These are phyloP conservation scores for Tuber umbilicatum DNA, from an alignment of 495 filamentous ascomycete genomes.

Conservation along the genomic window DNA sequence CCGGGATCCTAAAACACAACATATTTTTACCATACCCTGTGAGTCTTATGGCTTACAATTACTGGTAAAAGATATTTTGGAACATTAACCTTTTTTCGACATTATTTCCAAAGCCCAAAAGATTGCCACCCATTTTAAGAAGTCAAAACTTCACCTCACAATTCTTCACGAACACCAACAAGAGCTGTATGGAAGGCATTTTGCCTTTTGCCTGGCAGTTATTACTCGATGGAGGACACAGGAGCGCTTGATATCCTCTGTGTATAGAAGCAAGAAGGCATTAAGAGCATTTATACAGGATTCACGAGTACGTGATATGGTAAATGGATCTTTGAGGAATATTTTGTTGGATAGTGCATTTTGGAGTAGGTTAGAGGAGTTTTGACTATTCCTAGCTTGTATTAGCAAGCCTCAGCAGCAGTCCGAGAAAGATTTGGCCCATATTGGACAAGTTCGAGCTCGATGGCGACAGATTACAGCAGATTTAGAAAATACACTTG, in stretches of 20 bases:
- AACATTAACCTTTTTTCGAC: neutral
- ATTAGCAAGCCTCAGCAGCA: slow-evolving; percentile 5
- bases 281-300: slow-evolving; percentile 8
- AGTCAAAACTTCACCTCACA: neutral
- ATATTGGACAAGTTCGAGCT: slow-evolving; percentile 2
- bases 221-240: slow-evolving; percentile 10
- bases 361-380: neutral
- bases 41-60: slow-evolving; percentile 12
- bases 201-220: neutral
- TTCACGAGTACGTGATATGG: neutral
- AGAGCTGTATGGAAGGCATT: neutral
- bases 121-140: slow-evolving; percentile 4
- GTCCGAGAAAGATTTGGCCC: neutral
- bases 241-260: neutral
- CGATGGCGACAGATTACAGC: neutral
- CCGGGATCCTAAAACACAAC: neutral
- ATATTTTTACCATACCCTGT: slow-evolving; percentile 6
- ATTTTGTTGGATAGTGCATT: slow-evolving; percentile 4
- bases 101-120: slow-evolving; percentile 5
- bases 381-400: neutral
- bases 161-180: neutral
- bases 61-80: slow-evolving; percentile 7
- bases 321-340: neutral
- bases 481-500: neutral
- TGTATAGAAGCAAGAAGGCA: neutral